phyloP scores from a whole-genome alignment of 495 filamentous ascomycete genomes.

The Penicillium chermesinum region DNA sequence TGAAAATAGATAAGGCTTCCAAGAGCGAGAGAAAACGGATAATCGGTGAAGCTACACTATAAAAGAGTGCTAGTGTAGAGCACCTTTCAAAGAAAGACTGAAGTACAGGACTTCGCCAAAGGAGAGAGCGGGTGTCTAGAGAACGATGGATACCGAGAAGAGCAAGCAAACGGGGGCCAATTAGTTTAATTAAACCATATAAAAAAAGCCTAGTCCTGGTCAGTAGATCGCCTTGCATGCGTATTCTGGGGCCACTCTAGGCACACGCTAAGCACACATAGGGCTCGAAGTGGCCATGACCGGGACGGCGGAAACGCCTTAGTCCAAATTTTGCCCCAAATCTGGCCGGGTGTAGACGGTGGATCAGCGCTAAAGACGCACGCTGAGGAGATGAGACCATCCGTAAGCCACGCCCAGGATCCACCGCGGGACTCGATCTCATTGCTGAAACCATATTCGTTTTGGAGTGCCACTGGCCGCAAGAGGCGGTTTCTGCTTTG shows the following conservation, averaged over 20 bases:
- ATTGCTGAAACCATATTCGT: neutral
- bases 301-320: too few relatives aligned
- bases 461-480: neutral
- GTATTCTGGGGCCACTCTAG: neutral
- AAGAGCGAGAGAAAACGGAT: neutral
- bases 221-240: neutral
- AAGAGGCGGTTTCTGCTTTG: neutral
- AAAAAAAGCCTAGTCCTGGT: neutral
- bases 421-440: neutral
- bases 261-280: neutral
- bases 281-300: neutral
- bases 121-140: neutral
- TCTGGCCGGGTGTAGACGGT: neutral
- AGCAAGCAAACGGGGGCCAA: neutral
- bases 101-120: neutral
- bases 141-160: neutral
- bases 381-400: neutral
- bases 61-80: neutral
- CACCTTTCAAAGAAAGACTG: neutral
- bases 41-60: neutral
- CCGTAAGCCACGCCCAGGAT: neutral
- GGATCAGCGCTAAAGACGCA: neutral
- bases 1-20: too few relatives aligned
- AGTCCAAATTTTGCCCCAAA: neutral
- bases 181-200: neutral